phyloP scores from a whole-genome alignment of 2,329 filamentous ascomycete genomes.

The Colletotrichum orchidophilum region DNA sequence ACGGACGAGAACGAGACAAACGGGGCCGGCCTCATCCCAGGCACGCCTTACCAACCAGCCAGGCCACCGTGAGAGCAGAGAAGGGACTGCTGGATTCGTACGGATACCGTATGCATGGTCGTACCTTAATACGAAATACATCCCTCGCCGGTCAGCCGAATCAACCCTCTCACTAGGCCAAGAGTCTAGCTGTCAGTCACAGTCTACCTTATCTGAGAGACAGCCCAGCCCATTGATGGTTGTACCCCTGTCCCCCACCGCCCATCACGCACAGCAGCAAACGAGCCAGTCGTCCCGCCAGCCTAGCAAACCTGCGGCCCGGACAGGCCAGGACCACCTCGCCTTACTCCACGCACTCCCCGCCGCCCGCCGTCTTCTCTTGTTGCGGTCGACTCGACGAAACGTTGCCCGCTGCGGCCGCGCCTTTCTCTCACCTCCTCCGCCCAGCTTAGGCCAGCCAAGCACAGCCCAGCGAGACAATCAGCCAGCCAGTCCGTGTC shows the following conservation, averaged over 20 bases:
- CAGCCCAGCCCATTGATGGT: conserved; percentile 28
- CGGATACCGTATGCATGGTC: conserved; percentile 27
- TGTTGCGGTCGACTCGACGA: conserved; percentile 23
- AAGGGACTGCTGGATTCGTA: neutral
- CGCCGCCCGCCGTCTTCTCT: conserved; percentile 21
- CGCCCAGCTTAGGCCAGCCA: conserved; percentile 24
- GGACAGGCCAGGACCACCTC: conserved; percentile 25
- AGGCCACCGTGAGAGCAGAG: conserved; percentile 14
- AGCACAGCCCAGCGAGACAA: neutral
- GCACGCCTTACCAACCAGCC: neutral
- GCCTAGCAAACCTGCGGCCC: conserved; percentile 13
- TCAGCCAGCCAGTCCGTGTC: conserved; percentile 12
- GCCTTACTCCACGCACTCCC: conserved; percentile 28
- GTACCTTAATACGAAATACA: conserved; percentile 29
- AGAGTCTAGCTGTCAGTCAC: conserved; percentile 18
- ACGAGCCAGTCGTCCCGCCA: conserved; percentile 25
- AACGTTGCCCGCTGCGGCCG: conserved; percentile 24
- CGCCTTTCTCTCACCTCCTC: conserved; percentile 13
- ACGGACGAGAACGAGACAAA: conserved; percentile 27
- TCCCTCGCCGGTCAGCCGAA: conserved; percentile 8
- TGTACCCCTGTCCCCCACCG: conserved; percentile 29
- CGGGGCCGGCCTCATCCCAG: conserved; percentile 24
- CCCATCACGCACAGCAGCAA: conserved; percentile 32
- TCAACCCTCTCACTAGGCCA: conserved; percentile 5
- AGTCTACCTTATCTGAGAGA: conserved; percentile 27